Percentiles rank a stretch among this genome's conserved stretches.
These are phyloP conservation scores for Psophocarpus tetragonolobus DNA, from an alignment of 306 rosid species.

Conservation along the genomic window DNA sequence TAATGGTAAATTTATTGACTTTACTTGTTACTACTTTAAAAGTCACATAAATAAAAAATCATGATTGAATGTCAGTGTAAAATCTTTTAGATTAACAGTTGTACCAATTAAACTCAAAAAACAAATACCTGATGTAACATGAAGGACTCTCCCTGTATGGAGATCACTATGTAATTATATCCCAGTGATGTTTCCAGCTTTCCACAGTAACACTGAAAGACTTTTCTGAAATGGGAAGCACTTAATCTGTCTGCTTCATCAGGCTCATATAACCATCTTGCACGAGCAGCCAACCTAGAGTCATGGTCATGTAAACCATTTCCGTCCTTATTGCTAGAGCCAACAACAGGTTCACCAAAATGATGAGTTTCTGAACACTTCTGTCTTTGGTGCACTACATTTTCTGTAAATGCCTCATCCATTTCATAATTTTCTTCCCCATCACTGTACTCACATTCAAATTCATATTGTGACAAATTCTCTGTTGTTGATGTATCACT, in stretches of 20 bases:
- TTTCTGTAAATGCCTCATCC: constrained; percentile 30
- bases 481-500: constrained; percentile 25
- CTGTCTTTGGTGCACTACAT: constrained; percentile 17
- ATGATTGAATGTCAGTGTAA: too few relatives aligned
- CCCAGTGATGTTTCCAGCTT: constrained; percentile 64
- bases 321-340: constrained; percentile 34
- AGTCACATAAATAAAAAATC: too few relatives aligned
- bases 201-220: constrained; percentile 66
- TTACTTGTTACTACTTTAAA: too few relatives aligned
- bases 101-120: too few relatives aligned
- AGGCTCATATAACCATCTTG: constrained; percentile 86
- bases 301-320: constrained; percentile 39
- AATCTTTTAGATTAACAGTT: too few relatives aligned
- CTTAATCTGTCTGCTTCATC: constrained; percentile 73
- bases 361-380: constrained; percentile 27
- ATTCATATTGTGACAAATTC: constrained; percentile 43
- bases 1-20: too few relatives aligned
- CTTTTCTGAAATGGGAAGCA: constrained; percentile 86
- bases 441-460: constrained; percentile 54
- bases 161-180: constrained; percentile 59
- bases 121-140: constrained; percentile 88
- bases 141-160: constrained; percentile 92
- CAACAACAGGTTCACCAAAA: constrained; percentile 32
- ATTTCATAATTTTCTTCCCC: constrained; percentile 44
- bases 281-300: constrained; percentile 48